These are phyloP conservation scores for Aureobasidium sp. DNA, from an alignment of 2,329 filamentous ascomycete genomes.

Conservation along the genomic window DNA sequence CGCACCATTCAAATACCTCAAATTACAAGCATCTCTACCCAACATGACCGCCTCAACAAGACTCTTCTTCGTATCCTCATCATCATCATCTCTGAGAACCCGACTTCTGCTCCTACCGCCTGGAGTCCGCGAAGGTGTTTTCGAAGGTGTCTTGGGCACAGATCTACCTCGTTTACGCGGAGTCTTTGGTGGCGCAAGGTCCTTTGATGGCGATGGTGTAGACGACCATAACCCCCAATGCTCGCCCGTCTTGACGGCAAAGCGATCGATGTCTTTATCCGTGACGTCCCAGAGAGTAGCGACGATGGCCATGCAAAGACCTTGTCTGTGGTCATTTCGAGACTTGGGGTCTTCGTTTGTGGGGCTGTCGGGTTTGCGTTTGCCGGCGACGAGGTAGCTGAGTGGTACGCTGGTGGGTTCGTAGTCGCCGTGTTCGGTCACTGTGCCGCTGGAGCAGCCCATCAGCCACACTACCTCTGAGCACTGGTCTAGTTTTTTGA, in stretches of 20 bases:
- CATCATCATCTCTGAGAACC: slow-evolving; percentile 24
- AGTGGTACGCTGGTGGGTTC: slow-evolving; percentile 86
- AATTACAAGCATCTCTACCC: slow-evolving; percentile 71
- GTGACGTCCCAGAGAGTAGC: slow-evolving; percentile 98
- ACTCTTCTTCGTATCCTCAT: slow-evolving; percentile 34
- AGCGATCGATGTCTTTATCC: slow-evolving; percentile 93
- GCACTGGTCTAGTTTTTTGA: slow-evolving; percentile 57
- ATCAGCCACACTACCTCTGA: slow-evolving; percentile 65
- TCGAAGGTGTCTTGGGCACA: slow-evolving; percentile 26
- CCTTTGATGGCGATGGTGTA: slow-evolving; percentile 21
- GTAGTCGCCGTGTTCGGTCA: slow-evolving; percentile 77
- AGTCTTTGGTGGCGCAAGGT: slow-evolving; percentile 26
- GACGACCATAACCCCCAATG: slow-evolving; percentile 67
- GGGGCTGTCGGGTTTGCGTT: slow-evolving; percentile 22
- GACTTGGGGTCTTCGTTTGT: background rate
- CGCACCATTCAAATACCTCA: slow-evolving; percentile 88
- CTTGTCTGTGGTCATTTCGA: slow-evolving; percentile 16
- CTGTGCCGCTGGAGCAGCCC: slow-evolving; percentile 81
- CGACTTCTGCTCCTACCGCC: slow-evolving; percentile 24
- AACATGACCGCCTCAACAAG: slow-evolving; percentile 75
- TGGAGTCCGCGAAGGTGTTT: slow-evolving; percentile 27
- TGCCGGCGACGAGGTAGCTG: slow-evolving; percentile 85
- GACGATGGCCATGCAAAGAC: slow-evolving; percentile 60
- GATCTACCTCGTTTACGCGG: slow-evolving; percentile 22
- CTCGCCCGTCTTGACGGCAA: slow-evolving; percentile 71